Percentiles rank a stretch among this genome's conserved stretches.
Evolutionary conservation across 257 asterid genomes (phyloP).

Genomic region (Solanum rostratum): DNA sequence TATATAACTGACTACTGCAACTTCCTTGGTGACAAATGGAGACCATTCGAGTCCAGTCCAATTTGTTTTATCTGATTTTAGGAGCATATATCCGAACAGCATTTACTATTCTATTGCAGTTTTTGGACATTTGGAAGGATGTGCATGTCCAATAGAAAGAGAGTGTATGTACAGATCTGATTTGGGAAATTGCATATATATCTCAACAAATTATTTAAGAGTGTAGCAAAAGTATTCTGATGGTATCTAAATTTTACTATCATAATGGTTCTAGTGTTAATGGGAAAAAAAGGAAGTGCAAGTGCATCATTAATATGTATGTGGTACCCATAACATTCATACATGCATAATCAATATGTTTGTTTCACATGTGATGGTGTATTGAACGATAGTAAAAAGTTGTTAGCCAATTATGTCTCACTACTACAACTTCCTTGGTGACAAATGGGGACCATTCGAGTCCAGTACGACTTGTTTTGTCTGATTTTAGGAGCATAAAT

Average conservation of each 20-base stretch:
- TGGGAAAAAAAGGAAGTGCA: background rate
- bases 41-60: background rate
- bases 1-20: background rate
- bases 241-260: background rate
- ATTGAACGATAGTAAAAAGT: background rate
- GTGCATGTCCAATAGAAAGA: background rate
- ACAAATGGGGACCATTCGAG: background rate
- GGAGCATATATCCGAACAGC: background rate
- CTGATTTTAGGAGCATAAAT: background rate
- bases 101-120: background rate
- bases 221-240: background rate
- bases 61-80: background rate
- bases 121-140: background rate
- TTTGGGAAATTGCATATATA: background rate
- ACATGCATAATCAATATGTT: background rate
- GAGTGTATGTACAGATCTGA: background rate
- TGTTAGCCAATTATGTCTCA: background rate
- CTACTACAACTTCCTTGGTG: background rate
- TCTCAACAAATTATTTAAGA: background rate
- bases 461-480: background rate
- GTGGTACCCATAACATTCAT: background rate
- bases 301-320: background rate
- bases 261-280: background rate
- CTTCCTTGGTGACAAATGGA: background rate
- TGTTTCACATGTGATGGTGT: background rate